Conservation (phyloP, 2,329 filamentous ascomycete species). For the Geoglossum cookeanum region DNA sequence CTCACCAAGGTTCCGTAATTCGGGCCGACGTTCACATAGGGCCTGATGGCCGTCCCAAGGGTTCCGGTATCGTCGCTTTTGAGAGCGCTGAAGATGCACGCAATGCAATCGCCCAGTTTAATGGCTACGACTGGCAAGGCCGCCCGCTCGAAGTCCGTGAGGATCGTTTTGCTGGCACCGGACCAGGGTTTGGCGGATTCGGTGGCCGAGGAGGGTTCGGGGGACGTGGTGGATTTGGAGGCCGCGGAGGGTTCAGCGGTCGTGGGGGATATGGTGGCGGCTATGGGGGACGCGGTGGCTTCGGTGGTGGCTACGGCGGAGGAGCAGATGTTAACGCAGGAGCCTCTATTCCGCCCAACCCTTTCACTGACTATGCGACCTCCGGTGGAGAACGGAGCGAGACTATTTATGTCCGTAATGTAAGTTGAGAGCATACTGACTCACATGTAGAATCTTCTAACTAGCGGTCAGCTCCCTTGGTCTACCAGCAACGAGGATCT, state of each 20-base stretch:
- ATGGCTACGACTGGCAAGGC: slow-evolving; percentile 97
- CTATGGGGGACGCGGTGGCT: slow-evolving; percentile 20
- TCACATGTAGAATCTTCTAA: neutral
- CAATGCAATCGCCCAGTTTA: slow-evolving; percentile 92
- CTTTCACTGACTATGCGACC: slow-evolving; percentile 85
- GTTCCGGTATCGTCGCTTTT: slow-evolving; percentile 91
- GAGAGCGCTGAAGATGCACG: slow-evolving; percentile 88
- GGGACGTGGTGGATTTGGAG: slow-evolving; percentile 18
- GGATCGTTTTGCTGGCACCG: slow-evolving; percentile 66
- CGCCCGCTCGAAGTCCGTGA: slow-evolving; percentile 85
- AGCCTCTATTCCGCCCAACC: slow-evolving; percentile 48
- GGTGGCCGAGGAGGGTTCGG: slow-evolving; percentile 22
- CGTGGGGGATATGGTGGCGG: slow-evolving; percentile 24
- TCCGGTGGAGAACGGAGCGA: slow-evolving; percentile 67
- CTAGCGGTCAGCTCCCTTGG: slow-evolving; percentile 62
- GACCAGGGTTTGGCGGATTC: slow-evolving; percentile 24
- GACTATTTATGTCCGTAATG: slow-evolving; percentile 90
- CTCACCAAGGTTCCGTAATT: slow-evolving; percentile 54
- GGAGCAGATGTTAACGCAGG: slow-evolving; percentile 28
- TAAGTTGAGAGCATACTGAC: slow-evolving; percentile 32
- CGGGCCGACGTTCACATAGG: slow-evolving; percentile 89
- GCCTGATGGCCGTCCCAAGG: slow-evolving; percentile 83
- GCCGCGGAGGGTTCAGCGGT: slow-evolving; percentile 20
- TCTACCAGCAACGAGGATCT: slow-evolving; percentile 97
- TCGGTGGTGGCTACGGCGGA: slow-evolving; percentile 31